Evolutionary conservation across 2,329 filamentous ascomycete genomes (phyloP), one percentile per base, ranked within the genome.

Genomic region (Sporothrix luriei): DNA sequence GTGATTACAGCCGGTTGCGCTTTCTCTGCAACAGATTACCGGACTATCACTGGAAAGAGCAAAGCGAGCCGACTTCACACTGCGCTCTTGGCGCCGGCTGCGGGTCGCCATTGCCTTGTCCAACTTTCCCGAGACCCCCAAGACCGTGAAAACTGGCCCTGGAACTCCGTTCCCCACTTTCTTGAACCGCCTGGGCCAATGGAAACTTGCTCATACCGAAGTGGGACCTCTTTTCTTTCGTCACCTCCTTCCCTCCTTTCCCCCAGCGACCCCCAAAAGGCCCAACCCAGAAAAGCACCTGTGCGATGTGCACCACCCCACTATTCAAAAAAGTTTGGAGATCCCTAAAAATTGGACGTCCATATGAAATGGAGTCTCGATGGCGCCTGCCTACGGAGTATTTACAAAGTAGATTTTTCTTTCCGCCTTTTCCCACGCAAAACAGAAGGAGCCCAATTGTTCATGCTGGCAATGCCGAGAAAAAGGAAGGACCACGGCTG

Each of bases 201-300:
- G 21, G 70, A 73, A 73, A 73, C 72, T 73, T 73, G 72, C 72
- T 73, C 72, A 73, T 66, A 54, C 55, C 49, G 24, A 33, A 40
- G 43, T 43, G 68, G 62, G 62, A 40, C 46, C 62, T 29, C 43
- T 64, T 64, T 49, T 26, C 14, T 46, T 16, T 33, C 43, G 40
- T 16, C 40, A 3, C 26, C 21, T n/a, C 43, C 61, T 49, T 64
- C 61, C 21, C 61, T 40, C 57, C 54, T 13, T 40, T 16, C 21
- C n/a, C 40, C 38, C 55, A 46, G 48, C 40, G 40, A n/a, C 14
- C 33, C 26, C 46, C 24, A 26, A 40, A 26, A 24, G 7, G 19
- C 33, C 10, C 21, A 33, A n/a, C 4, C 11, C 33, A n/a, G 11
- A 38, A 55, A 52, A 48, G 61, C 24, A 64, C 33, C 55, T 19